phyloP scores from a whole-genome alignment of 2,329 filamentous ascomycete genomes.

The Claviceps paspali region DNA sequence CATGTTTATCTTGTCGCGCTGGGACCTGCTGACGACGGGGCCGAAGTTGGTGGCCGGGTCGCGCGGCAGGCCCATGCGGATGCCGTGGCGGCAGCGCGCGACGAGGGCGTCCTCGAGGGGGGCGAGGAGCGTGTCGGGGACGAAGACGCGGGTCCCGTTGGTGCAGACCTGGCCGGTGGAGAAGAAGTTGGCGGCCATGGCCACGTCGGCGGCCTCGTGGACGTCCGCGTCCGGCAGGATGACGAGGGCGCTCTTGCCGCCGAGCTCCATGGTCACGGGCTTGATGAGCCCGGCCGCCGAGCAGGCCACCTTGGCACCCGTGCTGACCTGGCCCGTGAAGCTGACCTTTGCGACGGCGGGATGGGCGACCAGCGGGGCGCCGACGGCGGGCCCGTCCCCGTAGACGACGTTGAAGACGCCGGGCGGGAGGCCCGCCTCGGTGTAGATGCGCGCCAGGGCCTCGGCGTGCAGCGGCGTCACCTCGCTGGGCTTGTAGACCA shows the following conservation, averaged over 20 bases:
- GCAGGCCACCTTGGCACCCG: slow-evolving; percentile 66
- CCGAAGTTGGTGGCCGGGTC: slow-evolving; percentile 67
- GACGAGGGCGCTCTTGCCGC: slow-evolving; percentile 70
- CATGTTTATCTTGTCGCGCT: slow-evolving; percentile 60
- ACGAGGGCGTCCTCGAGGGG: slow-evolving; percentile 55
- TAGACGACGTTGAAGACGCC: slow-evolving; percentile 83
- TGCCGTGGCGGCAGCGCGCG: slow-evolving; percentile 38
- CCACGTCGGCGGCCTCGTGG: slow-evolving; percentile 69
- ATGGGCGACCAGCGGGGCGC: slow-evolving; percentile 59
- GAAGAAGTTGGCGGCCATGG: slow-evolving; percentile 92
- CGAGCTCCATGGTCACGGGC: slow-evolving; percentile 83
- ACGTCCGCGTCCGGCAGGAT: slow-evolving; percentile 68
- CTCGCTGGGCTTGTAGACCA: slow-evolving; percentile 85
- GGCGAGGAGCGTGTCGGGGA: slow-evolving; percentile 49
- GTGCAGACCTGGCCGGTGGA: slow-evolving; percentile 86
- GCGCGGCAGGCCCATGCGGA: slow-evolving; percentile 61
- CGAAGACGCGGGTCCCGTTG: slow-evolving; percentile 78
- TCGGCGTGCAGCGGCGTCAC: slow-evolving; percentile 73
- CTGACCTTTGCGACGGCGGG: slow-evolving; percentile 67
- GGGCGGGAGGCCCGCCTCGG: slow-evolving; percentile 61
- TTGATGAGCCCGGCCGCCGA: slow-evolving; percentile 68
- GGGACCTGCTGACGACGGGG: slow-evolving; percentile 59
- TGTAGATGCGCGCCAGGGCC: slow-evolving; percentile 59
- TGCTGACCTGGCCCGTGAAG: slow-evolving; percentile 78
- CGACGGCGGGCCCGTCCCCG: slow-evolving; percentile 56